Conservation (phyloP, 192 early-diverging fungal genomes). For the Rhizoclosmatium globosum region DNA sequence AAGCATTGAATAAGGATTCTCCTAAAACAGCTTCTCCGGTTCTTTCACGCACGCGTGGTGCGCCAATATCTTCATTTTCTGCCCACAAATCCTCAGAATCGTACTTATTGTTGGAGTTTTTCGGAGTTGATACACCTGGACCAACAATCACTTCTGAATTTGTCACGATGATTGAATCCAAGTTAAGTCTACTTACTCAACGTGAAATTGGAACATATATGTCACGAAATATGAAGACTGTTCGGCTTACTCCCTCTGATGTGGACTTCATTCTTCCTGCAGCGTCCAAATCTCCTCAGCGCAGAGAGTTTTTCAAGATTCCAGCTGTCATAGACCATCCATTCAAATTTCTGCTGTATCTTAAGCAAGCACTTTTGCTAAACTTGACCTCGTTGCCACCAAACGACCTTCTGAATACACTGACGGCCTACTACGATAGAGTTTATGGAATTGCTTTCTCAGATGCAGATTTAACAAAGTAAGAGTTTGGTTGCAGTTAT, state of each 20-base stretch:
- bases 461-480: not conserved
- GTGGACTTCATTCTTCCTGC: constrained; percentile 81
- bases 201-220: constrained; percentile 69
- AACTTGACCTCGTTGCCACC: constrained; percentile 43
- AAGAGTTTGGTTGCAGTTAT: not conserved
- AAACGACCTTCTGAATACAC: constrained; percentile 41
- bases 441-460: constrained; percentile 38
- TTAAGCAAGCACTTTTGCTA: constrained; percentile 69
- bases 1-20: not conserved
- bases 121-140: constrained; percentile 71
- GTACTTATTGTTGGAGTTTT: constrained; percentile 73
- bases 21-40: constrained; percentile 11
- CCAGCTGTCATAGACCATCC: constrained; percentile 64
- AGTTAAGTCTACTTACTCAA: constrained; percentile 68
- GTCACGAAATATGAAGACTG: constrained; percentile 66
- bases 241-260: constrained; percentile 74
- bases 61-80: not conserved
- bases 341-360: constrained; percentile 68
- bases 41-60: not conserved
- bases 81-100: constrained; percentile 25
- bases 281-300: constrained; percentile 44
- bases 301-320: constrained; percentile 52
- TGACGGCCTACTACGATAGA: constrained; percentile 44
- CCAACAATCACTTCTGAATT: constrained; percentile 68
- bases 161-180: constrained; percentile 67